Evolutionary conservation across 768 basidiomycete genomes (phyloP).

Genomic region (Lactarius hengduanensis): DNA sequence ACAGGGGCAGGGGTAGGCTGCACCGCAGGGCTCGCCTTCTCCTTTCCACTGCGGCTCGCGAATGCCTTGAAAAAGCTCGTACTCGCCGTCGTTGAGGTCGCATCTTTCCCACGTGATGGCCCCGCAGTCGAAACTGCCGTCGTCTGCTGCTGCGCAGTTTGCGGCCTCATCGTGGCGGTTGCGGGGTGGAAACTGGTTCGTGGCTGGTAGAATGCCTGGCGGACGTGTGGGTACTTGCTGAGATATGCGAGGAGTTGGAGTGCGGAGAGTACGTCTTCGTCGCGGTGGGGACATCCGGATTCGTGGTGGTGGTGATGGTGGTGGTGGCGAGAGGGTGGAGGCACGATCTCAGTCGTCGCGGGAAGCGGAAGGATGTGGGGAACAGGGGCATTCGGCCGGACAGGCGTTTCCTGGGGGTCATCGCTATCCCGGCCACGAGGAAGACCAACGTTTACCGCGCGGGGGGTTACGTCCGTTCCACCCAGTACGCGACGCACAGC

Average conservation of each 20-base stretch:
- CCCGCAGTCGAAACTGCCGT: constrained; percentile 24
- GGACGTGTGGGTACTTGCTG: constrained; percentile 96
- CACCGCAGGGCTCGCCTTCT: constrained; percentile 38
- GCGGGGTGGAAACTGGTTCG: constrained; percentile 81
- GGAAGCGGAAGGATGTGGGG: constrained; percentile 28
- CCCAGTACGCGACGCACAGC: constrained; percentile 34
- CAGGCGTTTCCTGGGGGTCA: constrained; percentile 25
- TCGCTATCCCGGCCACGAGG: constrained; percentile 38
- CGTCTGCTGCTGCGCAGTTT: constrained; percentile 21
- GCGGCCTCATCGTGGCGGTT: constrained; percentile 38
- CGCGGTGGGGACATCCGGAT: constrained; percentile 69
- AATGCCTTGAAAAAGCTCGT: constrained; percentile 46
- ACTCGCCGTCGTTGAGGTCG: not conserved
- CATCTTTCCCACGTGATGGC: constrained; percentile 23
- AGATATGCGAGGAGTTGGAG: constrained; percentile 94
- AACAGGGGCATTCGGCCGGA: constrained; percentile 27
- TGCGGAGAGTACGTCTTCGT: constrained; percentile 90
- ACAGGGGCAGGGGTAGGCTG: constrained; percentile 32
- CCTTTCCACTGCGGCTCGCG: constrained; percentile 49
- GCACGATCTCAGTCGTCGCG: constrained; percentile 18
- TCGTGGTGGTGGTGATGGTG: constrained; percentile 39
- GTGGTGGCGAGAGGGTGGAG: constrained; percentile 33
- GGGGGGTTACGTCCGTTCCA: constrained; percentile 51
- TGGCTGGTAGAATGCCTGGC: constrained; percentile 92
- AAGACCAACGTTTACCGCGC: constrained; percentile 57